These are phyloP conservation scores for Euphrasia arctica DNA, from an alignment of 305 asterid genomes.

Conservation along the genomic window DNA sequence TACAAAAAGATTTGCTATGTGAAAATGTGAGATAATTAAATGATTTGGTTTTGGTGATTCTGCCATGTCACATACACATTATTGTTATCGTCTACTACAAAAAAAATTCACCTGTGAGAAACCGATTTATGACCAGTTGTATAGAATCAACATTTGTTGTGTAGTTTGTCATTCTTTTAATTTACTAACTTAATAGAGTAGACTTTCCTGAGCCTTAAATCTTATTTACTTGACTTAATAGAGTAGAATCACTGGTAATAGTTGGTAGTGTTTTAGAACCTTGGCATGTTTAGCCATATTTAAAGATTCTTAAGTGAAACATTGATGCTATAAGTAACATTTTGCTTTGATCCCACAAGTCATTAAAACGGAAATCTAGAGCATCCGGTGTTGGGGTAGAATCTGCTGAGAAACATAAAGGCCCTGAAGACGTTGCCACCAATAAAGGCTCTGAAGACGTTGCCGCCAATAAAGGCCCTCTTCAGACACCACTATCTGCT, in stretches of 20 bases:
- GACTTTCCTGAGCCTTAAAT: too few species aligned
- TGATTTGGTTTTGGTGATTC: not conserved
- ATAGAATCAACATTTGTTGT: too few species aligned
- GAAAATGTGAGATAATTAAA: not conserved
- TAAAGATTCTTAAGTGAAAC: not conserved
- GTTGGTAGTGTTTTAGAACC: too few species aligned
- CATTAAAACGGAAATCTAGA: slow-evolving; percentile 68
- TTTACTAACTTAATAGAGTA: too few species aligned
- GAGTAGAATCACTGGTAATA: too few species aligned
- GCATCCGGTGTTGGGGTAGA: slow-evolving; percentile 46
- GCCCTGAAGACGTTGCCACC: slow-evolving; percentile 30
- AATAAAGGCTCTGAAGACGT: slow-evolving; percentile 34
- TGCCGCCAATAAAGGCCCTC: slow-evolving; percentile 21
- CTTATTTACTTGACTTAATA: too few species aligned
- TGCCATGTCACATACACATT: not conserved
- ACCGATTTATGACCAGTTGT: too few species aligned
- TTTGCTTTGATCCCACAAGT: slow-evolving; percentile 32
- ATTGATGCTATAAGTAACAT: not conserved
- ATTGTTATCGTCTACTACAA: too few species aligned
- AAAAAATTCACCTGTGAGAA: too few species aligned
- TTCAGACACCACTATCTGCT: slow-evolving; percentile 65
- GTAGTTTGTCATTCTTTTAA: too few species aligned
- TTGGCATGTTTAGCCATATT: too few species aligned
- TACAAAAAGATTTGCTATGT: too few species aligned
- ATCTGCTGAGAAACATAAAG: slow-evolving; percentile 40